Evolutionary conservation across 257 asterid species (phyloP), one percentile per base, ranked within the genome.

Genomic region (Capsicum pubescens): DNA sequence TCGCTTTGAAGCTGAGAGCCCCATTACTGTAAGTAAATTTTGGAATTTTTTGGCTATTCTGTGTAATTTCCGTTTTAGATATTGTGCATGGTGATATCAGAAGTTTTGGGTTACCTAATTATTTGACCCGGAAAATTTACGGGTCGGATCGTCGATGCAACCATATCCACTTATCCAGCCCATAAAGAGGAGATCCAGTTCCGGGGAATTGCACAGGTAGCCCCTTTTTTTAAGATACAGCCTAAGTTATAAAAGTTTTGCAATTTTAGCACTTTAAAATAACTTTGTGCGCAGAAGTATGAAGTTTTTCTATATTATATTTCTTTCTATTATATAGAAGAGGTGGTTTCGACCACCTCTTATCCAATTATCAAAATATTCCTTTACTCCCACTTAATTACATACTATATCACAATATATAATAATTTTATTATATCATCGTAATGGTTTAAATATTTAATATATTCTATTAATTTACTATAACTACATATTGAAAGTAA

Each of bases 1-100:
- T 84, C 96, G 91, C 88, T 95, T 93, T 1, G 98, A 93, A 72
- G 93, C 88, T 26, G 98, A 93, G 82, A 88, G 64, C 9, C 98
- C 98, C 98, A 95, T 93, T 11, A 61, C 80, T 17, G 59, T 36
- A n/a, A 50, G 19, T 58, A 16, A 39, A 44, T 6, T 54, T 59
- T 64, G 0, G 0, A 12, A 0, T 7, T 35, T 66, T 12, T 9
- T 32, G 39, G 9, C 2, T 58, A 19, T 10, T 58, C 13, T 60
- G 26, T 6, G 35, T 26, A 26, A 26, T 26, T n/a, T 42, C 13
- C 5, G 17, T 10, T 36, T 61, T 61, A 17, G 21, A 81, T 19
- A 35, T 50, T 68, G 9, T 66, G 5, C 44, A 39, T 39, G 5
- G 67, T 21, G 83, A 1, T 48, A 39, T 64, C 44, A 60, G 10